Evolutionary conservation across 768 basidiomycete genomes (phyloP), one percentile per base, ranked within the genome.

Genomic region (Boletellus emodensis): DNA sequence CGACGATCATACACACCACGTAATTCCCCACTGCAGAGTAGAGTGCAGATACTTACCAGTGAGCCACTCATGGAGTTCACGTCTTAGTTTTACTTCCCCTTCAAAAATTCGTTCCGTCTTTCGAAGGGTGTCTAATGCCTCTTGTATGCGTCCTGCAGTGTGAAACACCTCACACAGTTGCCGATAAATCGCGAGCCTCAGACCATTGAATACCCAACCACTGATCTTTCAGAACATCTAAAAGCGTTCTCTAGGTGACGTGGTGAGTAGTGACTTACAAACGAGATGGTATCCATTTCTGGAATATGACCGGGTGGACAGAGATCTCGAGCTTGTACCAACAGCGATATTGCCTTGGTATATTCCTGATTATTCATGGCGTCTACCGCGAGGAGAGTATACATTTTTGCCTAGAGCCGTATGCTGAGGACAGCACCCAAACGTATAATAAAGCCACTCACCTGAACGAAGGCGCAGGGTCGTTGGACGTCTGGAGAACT

Each of bases 131-230:
- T 51, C 45, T 11, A 48, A 35, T 17, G 26, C 11, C 0, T 50
- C 48, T 28, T 48, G 47, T 5, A 17, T 26, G 6, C 8, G n/a
- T 15, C 22, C 20, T 0, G 40, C 46, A 1, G 37, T 24, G 3
- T 24, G 47, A 32, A 18, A 54, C 4, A 54, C 61, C 12, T 59
- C 50, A 28, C 54, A 60, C 32, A 28, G 44, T 24, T 49, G 37
- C 13, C 10, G 52, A 30, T 49, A 30, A 18, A 61, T 41, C 11
- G 38, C 5, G 32, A 54, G 38, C 37, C 40, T 49, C 26, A 62
- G 28, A 11, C 12, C 52, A 33, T 50, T 49, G 26, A 61, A 59
- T 11, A 26, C 32, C 60, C 61, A 61, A 17, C 61, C 50, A 9
- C 34, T 56, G 14, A 59, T 40, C 60, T 60, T 34, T 38, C 3